Conservation (phyloP, 345 rosid species). For the Pelargonium nanum region DNA sequence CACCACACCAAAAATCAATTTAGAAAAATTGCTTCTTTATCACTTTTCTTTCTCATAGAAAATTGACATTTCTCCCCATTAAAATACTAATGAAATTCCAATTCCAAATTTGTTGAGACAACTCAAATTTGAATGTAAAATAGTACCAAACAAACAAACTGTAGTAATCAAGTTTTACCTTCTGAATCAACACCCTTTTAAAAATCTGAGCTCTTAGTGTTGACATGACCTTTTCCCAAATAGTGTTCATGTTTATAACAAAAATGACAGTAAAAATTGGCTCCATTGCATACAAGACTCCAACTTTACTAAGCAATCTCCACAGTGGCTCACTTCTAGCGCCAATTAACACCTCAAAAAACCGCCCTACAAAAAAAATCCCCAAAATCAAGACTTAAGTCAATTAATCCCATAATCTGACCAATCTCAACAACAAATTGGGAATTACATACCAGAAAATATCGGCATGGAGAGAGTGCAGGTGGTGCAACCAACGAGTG, state of each 20-base stretch:
- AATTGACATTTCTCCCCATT: too few species aligned
- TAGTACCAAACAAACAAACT: background rate
- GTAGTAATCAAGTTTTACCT: slow-evolving; percentile 27
- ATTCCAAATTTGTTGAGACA: too few species aligned
- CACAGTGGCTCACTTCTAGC: slow-evolving; percentile 64
- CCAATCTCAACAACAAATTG: background rate
- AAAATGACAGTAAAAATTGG: slow-evolving; percentile 74
- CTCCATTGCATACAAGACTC: slow-evolving; percentile 59
- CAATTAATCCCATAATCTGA: background rate
- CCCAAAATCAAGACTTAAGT: background rate
- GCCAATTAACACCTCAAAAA: slow-evolving; percentile 81
- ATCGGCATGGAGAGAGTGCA: slow-evolving; percentile 90
- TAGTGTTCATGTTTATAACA: slow-evolving; percentile 54
- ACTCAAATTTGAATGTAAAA: background rate
- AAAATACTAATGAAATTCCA: too few species aligned
- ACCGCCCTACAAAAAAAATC: slow-evolving; percentile 40
- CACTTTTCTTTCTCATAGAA: too few species aligned
- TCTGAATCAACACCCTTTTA: slow-evolving; percentile 66
- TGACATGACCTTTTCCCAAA: slow-evolving; percentile 90
- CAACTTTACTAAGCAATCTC: slow-evolving; percentile 64
- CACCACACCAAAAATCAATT: too few species aligned
- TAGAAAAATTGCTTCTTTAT: too few species aligned
- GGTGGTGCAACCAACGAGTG: slow-evolving; percentile 60
- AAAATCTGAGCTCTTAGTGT: slow-evolving; percentile 71
- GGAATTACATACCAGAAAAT: slow-evolving; percentile 49